These are phyloP conservation scores for Cadophora luteo-olivacea DNA, from an alignment of 2,329 filamentous ascomycete species.

Conservation along the genomic window DNA sequence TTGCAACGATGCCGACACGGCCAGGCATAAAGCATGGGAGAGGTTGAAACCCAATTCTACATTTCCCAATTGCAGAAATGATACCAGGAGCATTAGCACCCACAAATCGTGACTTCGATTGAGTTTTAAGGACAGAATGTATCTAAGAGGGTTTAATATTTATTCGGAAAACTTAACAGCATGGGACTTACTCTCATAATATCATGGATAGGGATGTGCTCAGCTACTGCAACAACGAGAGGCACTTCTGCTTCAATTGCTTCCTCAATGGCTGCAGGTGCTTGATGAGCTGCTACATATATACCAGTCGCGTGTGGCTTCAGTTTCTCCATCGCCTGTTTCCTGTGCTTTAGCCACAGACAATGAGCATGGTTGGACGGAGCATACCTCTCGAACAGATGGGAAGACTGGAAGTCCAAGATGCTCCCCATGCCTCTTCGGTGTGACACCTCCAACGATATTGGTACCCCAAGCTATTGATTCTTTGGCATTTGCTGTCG, in stretches of 20 bases:
- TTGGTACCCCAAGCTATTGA: slow-evolving; percentile 81
- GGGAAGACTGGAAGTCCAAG: slow-evolving; percentile 75
- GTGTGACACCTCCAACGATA: slow-evolving; percentile 79
- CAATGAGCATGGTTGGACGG: background rate
- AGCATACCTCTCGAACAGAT: slow-evolving; percentile 62
- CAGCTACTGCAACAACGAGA: slow-evolving; percentile 76
- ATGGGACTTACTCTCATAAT: slow-evolving; percentile 63
- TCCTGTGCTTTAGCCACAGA: slow-evolving; percentile 12
- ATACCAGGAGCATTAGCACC: slow-evolving; percentile 79
- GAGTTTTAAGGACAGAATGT: slow-evolving; percentile 71
- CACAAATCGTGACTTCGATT: slow-evolving; percentile 72
- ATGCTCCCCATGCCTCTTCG: slow-evolving; percentile 73
- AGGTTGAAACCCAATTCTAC: slow-evolving; percentile 78
- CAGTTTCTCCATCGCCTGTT: slow-evolving; percentile 70
- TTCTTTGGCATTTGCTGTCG: slow-evolving; percentile 78
- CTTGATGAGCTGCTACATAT: slow-evolving; percentile 79
- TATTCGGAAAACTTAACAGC: background rate
- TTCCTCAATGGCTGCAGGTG: slow-evolving; percentile 76
- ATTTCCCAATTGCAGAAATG: slow-evolving; percentile 73
- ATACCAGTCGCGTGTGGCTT: slow-evolving; percentile 81
- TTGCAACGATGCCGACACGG: slow-evolving; percentile 72
- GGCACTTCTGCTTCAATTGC: slow-evolving; percentile 79
- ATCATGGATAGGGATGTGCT: slow-evolving; percentile 77
- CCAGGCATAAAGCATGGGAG: slow-evolving; percentile 74
- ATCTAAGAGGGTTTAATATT: slow-evolving; percentile 52